A percentile compares a stretch with the other conserved stretches of the same genome.
Conservation (phyloP, 2,329 filamentous ascomycete species). For the Stagonosporopsis cucurbitacearum region DNA sequence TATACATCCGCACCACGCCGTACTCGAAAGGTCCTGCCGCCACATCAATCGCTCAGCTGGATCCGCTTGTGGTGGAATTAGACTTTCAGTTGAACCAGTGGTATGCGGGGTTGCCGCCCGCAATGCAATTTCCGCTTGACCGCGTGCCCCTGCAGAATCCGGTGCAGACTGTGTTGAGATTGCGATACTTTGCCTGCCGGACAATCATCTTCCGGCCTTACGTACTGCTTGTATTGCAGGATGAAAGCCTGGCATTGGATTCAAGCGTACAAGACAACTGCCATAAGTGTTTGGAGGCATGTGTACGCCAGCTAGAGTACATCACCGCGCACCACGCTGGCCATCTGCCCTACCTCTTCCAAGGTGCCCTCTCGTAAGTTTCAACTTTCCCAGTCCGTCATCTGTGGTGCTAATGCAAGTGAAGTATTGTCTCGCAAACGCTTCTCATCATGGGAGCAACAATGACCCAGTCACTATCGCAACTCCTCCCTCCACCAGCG, state of each 20-base stretch:
- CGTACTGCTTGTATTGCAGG: slow-evolving; percentile 78
- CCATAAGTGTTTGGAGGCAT: slow-evolving; percentile 81
- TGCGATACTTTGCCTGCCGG: slow-evolving; percentile 83
- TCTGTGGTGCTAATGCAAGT: slow-evolving; percentile 15
- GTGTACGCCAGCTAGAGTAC: slow-evolving; percentile 78
- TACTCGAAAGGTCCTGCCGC: slow-evolving; percentile 52
- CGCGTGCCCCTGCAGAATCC: slow-evolving; percentile 71
- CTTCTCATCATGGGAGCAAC: slow-evolving; percentile 84
- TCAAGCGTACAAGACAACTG: slow-evolving; percentile 77
- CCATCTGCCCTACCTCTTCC: slow-evolving; percentile 86
- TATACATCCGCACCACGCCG: slow-evolving; percentile 71
- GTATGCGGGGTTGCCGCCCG: slow-evolving; percentile 78
- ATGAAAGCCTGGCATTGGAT: slow-evolving; percentile 75
- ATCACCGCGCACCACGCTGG: slow-evolving; percentile 80
- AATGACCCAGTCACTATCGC: slow-evolving; percentile 75
- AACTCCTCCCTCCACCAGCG: slow-evolving; percentile 63
- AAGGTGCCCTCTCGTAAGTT: slow-evolving; percentile 69
- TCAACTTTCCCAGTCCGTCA: background rate
- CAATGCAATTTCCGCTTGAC: slow-evolving; percentile 79
- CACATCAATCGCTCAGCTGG: slow-evolving; percentile 73
- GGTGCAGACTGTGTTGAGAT: slow-evolving; percentile 77
- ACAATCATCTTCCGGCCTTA: slow-evolving; percentile 88
- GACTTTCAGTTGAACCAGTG: slow-evolving; percentile 84
- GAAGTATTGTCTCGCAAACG: slow-evolving; percentile 79
- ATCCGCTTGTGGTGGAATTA: slow-evolving; percentile 78